Evolutionary conservation across 2,329 filamentous ascomycete genomes (phyloP).

Genomic region (Hirsutella minnesotensis): DNA sequence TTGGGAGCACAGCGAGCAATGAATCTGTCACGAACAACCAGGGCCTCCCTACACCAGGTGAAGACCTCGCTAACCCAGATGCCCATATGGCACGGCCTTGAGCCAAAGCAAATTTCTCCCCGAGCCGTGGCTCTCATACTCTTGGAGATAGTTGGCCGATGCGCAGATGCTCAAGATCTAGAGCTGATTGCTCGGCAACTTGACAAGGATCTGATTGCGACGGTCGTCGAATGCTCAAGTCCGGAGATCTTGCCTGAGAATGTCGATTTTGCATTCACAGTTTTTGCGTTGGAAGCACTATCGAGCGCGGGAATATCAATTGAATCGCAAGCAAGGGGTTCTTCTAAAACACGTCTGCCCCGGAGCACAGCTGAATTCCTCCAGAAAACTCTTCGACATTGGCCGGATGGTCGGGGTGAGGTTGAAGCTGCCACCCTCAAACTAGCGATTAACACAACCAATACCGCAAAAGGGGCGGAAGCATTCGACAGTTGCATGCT

Average conservation of each 20-base stretch:
- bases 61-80: constrained; percentile 39
- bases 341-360: constrained; percentile 14
- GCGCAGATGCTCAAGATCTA: constrained; percentile 15
- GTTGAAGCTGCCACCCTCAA: constrained; percentile 25
- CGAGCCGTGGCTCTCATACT: constrained; percentile 52
- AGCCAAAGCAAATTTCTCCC: constrained; percentile 43
- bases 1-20: constrained; percentile 52
- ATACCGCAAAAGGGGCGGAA: constrained; percentile 63
- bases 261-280: constrained; percentile 31
- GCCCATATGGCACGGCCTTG: constrained; percentile 46
- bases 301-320: constrained; percentile 15
- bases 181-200: constrained; percentile 17
- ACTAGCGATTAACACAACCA: constrained; percentile 75
- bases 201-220: constrained; percentile 12
- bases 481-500: constrained; percentile 52
- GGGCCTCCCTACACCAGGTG: constrained; percentile 41
- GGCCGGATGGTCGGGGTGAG: constrained; percentile 15
- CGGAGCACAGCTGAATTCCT: constrained; percentile 19
- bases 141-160: constrained; percentile 32
- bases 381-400: constrained; percentile 14
- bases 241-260: constrained; percentile 6
- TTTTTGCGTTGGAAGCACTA: constrained; percentile 25
- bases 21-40: constrained; percentile 57
- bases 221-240: constrained; percentile 12
- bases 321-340: constrained; percentile 9